Conservation (phyloP, 768 basidiomycete species). For the Pleurotus platypus region DNA sequence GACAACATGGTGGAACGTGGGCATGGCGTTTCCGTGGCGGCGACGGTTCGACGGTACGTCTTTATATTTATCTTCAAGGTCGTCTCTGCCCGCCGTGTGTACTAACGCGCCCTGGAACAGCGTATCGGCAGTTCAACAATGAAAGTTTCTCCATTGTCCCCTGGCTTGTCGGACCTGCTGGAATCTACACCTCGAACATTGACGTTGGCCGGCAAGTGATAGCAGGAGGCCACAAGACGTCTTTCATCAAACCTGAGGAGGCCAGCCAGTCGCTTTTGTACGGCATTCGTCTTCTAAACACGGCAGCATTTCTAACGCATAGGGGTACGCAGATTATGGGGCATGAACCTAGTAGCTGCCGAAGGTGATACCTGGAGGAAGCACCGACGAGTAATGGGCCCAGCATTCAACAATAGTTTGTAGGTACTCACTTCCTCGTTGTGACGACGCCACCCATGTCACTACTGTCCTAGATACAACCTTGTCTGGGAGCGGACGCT, state of each 20-base stretch:
- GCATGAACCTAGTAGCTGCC: constrained; percentile 25
- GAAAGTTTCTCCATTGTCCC: constrained; percentile 40
- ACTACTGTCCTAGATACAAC: constrained; percentile 26
- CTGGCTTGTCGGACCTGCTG: constrained; percentile 30
- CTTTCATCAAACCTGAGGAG: constrained; percentile 35
- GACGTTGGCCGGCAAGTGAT: constrained; percentile 44
- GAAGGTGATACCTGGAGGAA: constrained; percentile 28
- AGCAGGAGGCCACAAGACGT: constrained; percentile 33
- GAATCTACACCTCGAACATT: constrained; percentile 40
- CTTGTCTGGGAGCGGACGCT: constrained; percentile 37
- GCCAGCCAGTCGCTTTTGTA: constrained; percentile 29
- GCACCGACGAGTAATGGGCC: constrained; percentile 29
- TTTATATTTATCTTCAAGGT: background rate
- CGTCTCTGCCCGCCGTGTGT: too few relatives aligned
- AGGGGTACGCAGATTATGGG: constrained; percentile 18
- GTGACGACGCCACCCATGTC: background rate
- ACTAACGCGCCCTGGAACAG: constrained; percentile 14
- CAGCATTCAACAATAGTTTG: constrained; percentile 26
- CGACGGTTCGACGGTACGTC: constrained; percentile 30
- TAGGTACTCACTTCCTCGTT: constrained; percentile 5
- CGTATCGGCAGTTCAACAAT: constrained; percentile 29
- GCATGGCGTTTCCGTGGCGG: constrained; percentile 30
- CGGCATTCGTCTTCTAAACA: constrained; percentile 9
- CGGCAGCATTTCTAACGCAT: too few relatives aligned
- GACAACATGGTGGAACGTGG: constrained; percentile 41